These are phyloP conservation scores for Melanogaster broomeanus DNA, from an alignment of 768 basidiomycete species.

Conservation along the genomic window DNA sequence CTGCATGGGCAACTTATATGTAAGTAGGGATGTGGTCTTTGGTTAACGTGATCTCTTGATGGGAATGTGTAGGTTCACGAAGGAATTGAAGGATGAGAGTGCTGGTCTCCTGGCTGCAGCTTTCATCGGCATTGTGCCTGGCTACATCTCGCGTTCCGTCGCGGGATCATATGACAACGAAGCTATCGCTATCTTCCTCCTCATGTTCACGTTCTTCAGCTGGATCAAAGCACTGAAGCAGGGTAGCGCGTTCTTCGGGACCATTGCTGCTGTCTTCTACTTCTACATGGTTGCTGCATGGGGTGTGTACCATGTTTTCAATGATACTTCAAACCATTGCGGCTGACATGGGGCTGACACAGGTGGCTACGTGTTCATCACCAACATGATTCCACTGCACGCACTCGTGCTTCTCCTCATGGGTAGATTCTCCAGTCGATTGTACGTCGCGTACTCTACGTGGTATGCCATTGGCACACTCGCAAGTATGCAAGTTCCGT, in stretches of 20 bases:
- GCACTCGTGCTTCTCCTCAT: constrained; percentile 93
- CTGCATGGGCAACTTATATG: constrained; percentile 97
- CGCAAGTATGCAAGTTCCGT: constrained; percentile 98
- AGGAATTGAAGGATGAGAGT: constrained; percentile 92
- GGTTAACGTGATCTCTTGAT: background rate
- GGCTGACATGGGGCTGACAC: constrained; percentile 10
- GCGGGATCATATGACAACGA: constrained; percentile 99
- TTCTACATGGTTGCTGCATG: constrained; percentile 99
- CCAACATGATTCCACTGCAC: constrained; percentile 99
- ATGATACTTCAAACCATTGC: background rate
- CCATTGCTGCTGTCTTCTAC: constrained; percentile 92
- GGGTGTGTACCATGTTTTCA: constrained; percentile 56
- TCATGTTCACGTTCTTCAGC: constrained; percentile 97
- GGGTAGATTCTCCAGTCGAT: constrained; percentile 89
- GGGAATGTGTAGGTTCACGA: constrained; percentile 74
- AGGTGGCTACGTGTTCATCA: constrained; percentile 99
- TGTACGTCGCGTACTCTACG: constrained; percentile 94
- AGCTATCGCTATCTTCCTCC: constrained; percentile 98
- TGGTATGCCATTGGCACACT: constrained; percentile 99
- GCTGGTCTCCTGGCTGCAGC: constrained; percentile 97
- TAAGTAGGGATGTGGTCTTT: constrained; percentile 36
- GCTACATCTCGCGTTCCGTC: constrained; percentile 98
- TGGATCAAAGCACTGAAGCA: constrained; percentile 97
- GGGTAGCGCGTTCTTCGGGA: constrained; percentile 91
- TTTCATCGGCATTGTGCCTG: constrained; percentile 97